These are phyloP conservation scores for Candida adriatica DNA, from an alignment of 805 yeast species.

Conservation along the genomic window DNA sequence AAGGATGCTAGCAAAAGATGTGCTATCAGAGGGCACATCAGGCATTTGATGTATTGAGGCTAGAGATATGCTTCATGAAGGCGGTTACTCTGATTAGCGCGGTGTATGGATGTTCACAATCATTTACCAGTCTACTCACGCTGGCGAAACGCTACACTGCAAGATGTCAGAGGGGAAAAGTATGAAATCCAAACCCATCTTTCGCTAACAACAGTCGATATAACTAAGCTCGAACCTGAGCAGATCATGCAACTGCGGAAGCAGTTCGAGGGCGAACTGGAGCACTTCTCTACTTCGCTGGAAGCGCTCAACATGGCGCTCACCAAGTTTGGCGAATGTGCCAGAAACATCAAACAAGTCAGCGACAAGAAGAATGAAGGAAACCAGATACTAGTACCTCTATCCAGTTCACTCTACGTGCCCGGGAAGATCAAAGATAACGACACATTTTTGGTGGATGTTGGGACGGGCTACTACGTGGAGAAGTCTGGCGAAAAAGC, in stretches of 20 bases:
- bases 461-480: slow-evolving; percentile 93
- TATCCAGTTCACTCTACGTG: slow-evolving; percentile 82
- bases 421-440: slow-evolving; percentile 71
- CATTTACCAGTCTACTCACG: too few species aligned
- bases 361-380: slow-evolving; percentile 34
- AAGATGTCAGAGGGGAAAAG: slow-evolving; percentile 11
- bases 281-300: slow-evolving; percentile 77
- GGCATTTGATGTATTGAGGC: too few species aligned
- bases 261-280: slow-evolving; percentile 77
- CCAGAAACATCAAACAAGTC: slow-evolving; percentile 56
- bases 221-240: slow-evolving; percentile 68
- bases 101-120: too few species aligned
- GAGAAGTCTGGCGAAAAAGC: slow-evolving; percentile 71
- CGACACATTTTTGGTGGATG: slow-evolving; percentile 77
- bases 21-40: slow-evolving; percentile 32
- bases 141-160: too few species aligned
- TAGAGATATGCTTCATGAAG: too few species aligned
- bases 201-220: slow-evolving; percentile 62
- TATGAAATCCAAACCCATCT: too few species aligned
- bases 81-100: too few species aligned
- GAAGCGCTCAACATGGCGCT: slow-evolving; percentile 81
- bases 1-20: slow-evolving; percentile 64
- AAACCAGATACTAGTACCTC: slow-evolving; percentile 67
- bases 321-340: slow-evolving; percentile 74
- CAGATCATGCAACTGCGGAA: slow-evolving; percentile 80